Conservation (phyloP, 192 early-diverging fungal species). For the Rhizoclosmatium globosum region DNA sequence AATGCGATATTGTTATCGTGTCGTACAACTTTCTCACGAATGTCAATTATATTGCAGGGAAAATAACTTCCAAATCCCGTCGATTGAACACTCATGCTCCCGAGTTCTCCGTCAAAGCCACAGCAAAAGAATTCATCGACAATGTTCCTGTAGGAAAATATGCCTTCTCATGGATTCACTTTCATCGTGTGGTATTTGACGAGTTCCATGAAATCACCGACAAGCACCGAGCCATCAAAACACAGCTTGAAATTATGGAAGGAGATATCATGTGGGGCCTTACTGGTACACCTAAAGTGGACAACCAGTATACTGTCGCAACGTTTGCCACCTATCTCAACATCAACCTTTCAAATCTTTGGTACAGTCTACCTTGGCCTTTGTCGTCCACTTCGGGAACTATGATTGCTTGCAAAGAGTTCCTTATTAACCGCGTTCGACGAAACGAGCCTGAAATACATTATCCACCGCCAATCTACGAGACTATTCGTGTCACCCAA, state of each 20-base stretch:
- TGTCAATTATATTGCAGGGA: background rate
- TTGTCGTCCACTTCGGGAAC: background rate
- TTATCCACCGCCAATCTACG: slow-evolving; percentile 24
- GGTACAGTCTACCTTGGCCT: no score
- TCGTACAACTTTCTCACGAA: background rate
- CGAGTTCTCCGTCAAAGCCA: background rate
- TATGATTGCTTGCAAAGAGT: background rate
- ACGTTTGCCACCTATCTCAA: slow-evolving; percentile 26
- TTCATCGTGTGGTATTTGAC: slow-evolving; percentile 31
- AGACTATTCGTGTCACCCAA: slow-evolving; percentile 25
- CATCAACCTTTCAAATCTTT: background rate
- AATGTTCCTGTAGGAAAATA: background rate
- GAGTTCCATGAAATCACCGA: slow-evolving; percentile 37
- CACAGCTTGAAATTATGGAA: slow-evolving; percentile 6
- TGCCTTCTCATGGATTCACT: slow-evolving; percentile 27
- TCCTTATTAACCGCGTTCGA: slow-evolving; percentile 27
- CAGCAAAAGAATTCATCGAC: slow-evolving; percentile 10
- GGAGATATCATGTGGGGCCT: slow-evolving; percentile 31
- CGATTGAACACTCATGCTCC: background rate
- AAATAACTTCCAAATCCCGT: no score
- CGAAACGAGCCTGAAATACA: slow-evolving; percentile 33
- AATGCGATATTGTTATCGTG: background rate
- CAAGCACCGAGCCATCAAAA: background rate
- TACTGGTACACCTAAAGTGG: slow-evolving; percentile 26
- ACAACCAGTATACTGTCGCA: background rate